phyloP scores from a whole-genome alignment of 2,329 filamentous ascomycete genomes.

The Monilinia aucupariae region DNA sequence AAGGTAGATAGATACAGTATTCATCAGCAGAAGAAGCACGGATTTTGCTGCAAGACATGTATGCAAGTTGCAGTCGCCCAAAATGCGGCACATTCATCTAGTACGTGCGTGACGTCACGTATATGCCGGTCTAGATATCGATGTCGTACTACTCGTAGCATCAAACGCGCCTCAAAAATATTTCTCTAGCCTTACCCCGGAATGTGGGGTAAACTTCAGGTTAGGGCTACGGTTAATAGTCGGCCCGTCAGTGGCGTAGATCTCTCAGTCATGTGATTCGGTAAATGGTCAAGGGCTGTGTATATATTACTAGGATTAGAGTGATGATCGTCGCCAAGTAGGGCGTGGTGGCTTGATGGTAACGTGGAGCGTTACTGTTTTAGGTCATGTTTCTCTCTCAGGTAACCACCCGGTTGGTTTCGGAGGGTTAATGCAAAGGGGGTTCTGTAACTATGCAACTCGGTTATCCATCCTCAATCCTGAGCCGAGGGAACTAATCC shows the following conservation, averaged over 20 bases:
- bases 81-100: neutral
- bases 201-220: neutral
- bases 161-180: neutral
- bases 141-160: neutral
- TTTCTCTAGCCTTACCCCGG: too few species aligned
- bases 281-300: too few species aligned
- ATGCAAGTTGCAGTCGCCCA: rapidly evolving
- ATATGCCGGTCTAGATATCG: neutral
- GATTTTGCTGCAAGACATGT: neutral
- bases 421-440: neutral
- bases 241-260: neutral
- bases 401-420: neutral
- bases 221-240: neutral
- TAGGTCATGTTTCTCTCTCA: too few species aligned
- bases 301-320: too few species aligned
- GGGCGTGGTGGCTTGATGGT: too few species aligned
- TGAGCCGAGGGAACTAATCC: too few species aligned
- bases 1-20: too few species aligned
- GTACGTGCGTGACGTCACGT: too few species aligned
- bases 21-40: neutral
- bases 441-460: neutral
- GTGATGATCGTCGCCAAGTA: too few species aligned
- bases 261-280: too few species aligned
- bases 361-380: too few species aligned
- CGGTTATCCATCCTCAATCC: too few species aligned